Conservation (phyloP, 2,329 filamentous ascomycete genomes). For the Aulographum hederae region DNA sequence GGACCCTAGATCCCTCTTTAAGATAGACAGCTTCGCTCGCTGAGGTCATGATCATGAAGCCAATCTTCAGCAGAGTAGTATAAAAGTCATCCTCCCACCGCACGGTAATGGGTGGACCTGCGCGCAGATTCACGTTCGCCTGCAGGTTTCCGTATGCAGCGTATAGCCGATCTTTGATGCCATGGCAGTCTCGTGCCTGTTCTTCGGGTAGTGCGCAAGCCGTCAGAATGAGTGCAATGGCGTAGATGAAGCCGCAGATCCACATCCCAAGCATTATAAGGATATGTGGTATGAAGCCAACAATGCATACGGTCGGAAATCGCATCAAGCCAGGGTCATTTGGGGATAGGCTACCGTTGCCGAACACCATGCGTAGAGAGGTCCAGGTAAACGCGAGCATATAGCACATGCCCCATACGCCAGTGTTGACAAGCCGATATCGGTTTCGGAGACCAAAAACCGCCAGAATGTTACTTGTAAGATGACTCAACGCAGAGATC, state of each 20-base stretch:
- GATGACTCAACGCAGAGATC: slow-evolving; percentile 75
- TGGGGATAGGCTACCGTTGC: slow-evolving; percentile 15
- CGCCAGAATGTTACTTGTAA: slow-evolving; percentile 68
- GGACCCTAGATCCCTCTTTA: slow-evolving; percentile 68
- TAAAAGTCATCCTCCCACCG: slow-evolving; percentile 91
- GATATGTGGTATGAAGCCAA: slow-evolving; percentile 90
- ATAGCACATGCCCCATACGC: slow-evolving; percentile 77
- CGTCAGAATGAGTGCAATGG: slow-evolving; percentile 56
- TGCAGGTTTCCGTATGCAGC: slow-evolving; percentile 79
- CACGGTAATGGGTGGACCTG: slow-evolving; percentile 45
- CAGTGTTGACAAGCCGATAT: slow-evolving; percentile 72
- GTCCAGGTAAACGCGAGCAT: slow-evolving; percentile 75
- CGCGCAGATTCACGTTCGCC: slow-evolving; percentile 69
- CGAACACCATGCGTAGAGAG: slow-evolving; percentile 30
- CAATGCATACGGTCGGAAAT: slow-evolving; percentile 86
- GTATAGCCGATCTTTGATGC: slow-evolving; percentile 39
- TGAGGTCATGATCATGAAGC: slow-evolving; percentile 77
- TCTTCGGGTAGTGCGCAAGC: slow-evolving; percentile 43
- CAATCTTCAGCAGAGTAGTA: slow-evolving; percentile 68
- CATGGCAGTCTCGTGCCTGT: neutral
- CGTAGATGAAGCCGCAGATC: slow-evolving; percentile 61
- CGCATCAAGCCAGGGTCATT: slow-evolving; percentile 45
- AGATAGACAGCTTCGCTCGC: slow-evolving; percentile 92
- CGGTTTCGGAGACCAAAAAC: slow-evolving; percentile 62
- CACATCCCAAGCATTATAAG: slow-evolving; percentile 65